A percentile compares a stretch with the other conserved stretches of the same genome.
Conservation (phyloP, 805 yeast genomes). For the Yarrowia keelungensis region DNA sequence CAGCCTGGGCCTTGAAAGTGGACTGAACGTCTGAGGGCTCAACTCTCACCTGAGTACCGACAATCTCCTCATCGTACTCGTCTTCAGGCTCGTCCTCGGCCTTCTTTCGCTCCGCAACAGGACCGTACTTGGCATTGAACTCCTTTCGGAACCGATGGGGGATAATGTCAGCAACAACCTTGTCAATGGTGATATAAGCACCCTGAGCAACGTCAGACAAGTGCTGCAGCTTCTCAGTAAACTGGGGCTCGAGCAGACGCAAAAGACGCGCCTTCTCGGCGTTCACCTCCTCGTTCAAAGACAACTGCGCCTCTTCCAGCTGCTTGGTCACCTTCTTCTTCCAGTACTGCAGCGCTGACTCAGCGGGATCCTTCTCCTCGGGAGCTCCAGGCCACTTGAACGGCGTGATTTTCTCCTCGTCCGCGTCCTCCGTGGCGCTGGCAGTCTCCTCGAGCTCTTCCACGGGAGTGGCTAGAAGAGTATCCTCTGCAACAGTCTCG, state of each 20-base stretch:
- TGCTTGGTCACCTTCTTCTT: conserved; percentile 44
- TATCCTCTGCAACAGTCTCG: neutral
- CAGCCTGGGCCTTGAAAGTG: conserved; percentile 43
- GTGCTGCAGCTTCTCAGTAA: conserved; percentile 43
- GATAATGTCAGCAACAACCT: conserved; percentile 87
- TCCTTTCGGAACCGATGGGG: conserved; percentile 89
- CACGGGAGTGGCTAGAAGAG: conserved; percentile 4
- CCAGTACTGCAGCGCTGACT: conserved; percentile 42
- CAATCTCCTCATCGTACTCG: conserved; percentile 9
- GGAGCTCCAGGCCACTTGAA: conserved; percentile 29
- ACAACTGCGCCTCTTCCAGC: conserved; percentile 43
- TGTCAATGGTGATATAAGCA: conserved; percentile 37
- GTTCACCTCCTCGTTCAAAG: conserved; percentile 45
- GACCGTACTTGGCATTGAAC: conserved; percentile 57
- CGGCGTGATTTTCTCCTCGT: conserved; percentile 29
- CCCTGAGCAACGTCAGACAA: conserved; percentile 33
- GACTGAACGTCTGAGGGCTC: conserved; percentile 42
- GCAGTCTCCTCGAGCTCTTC: conserved; percentile 8
- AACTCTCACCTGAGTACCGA: conserved; percentile 24
- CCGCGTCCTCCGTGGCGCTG: conserved; percentile 6
- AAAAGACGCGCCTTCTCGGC: conserved; percentile 41
- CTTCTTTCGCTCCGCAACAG: conserved; percentile 17
- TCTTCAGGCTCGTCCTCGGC: conserved; percentile 23
- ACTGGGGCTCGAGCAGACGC: conserved; percentile 42
- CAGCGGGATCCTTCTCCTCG: conserved; percentile 21